phyloP scores from a whole-genome alignment of 495 filamentous ascomycete genomes.

The Aspergillus ostianus region DNA sequence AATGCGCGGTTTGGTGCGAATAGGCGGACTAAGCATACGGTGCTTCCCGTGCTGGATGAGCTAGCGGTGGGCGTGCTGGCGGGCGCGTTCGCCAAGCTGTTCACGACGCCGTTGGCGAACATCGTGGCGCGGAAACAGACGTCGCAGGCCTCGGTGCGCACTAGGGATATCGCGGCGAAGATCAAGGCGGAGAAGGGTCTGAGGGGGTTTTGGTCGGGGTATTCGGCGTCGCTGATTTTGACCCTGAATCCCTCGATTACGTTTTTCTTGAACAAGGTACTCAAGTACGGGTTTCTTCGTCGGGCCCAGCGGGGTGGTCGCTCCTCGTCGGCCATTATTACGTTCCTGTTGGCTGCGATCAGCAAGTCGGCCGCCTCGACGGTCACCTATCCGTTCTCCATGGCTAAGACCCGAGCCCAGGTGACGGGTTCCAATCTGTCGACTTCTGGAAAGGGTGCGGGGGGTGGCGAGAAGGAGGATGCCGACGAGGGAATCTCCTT shows the following conservation, averaged over 20 bases:
- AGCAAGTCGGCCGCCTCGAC: slow-evolving; percentile 78
- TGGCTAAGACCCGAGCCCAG: slow-evolving; percentile 77
- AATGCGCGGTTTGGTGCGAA: slow-evolving; percentile 31
- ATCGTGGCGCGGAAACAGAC: slow-evolving; percentile 83
- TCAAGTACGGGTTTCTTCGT: slow-evolving; percentile 59
- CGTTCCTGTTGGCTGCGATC: slow-evolving; percentile 74
- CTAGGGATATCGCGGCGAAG: slow-evolving; percentile 58
- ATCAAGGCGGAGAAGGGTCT: slow-evolving; percentile 73
- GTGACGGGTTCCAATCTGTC: slow-evolving; percentile 30
- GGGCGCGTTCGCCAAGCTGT: slow-evolving; percentile 71
- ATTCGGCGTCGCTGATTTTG: slow-evolving; percentile 74
- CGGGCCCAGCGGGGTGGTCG: slow-evolving; percentile 48
- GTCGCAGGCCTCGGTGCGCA: slow-evolving; percentile 47
- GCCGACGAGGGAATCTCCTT: slow-evolving; percentile 23
- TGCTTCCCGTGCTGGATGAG: slow-evolving; percentile 68
- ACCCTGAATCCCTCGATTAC: slow-evolving; percentile 87
- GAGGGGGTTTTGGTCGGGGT: slow-evolving; percentile 85
- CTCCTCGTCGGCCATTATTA: slow-evolving; percentile 44
- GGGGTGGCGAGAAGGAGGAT: slow-evolving; percentile 14
- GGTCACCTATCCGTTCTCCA: slow-evolving; percentile 82
- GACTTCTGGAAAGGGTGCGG: not conserved
- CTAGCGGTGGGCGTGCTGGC: slow-evolving; percentile 74
- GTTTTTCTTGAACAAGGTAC: slow-evolving; percentile 73
- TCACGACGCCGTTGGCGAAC: slow-evolving; percentile 80
- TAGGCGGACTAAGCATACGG: slow-evolving; percentile 40